Base-by-base conservation (phyloP, 495 filamentous ascomycete genomes). In the Penicillium argentinense region DNA sequence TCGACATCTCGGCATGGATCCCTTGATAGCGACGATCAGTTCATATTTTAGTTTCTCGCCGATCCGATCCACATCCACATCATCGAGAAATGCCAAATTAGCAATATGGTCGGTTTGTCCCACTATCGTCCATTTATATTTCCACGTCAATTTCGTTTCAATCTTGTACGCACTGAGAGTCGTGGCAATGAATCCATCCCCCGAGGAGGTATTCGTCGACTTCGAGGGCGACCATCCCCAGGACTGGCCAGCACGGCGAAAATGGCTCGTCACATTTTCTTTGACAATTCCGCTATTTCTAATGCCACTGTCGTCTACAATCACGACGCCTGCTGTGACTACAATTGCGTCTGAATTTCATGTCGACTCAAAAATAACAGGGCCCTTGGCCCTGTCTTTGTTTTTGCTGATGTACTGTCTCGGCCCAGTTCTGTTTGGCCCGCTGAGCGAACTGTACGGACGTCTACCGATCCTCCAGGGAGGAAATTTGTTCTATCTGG, bases 401-500 rank as follows among this genome's bases (percentile, higher is more conserved):
- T 77, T 69, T 50, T 49, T 80, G 14, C 61, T 80, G 0, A 73
- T 64, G 6, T 66, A 66, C 28, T 74, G 60, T 24, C 48, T 73
- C 39, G 72, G 72, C 1, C 78, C 77, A 0, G 56, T 81, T 5
- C 59, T 83, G 40, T 66, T 81, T 22, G 79, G 74, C 1, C 83
- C 82, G 1, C 67, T 83, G 4, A 75, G 71, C 23, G 83, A 86
- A 56, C 49, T 85, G 14, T 83, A 76, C 50, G 83, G 83, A 12
- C 67, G 82, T 27, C 62, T 74, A 7, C 51, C 63, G 5, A 63
- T 84, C 7, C 55, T 82, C 14, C 78, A 81, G 47, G 29, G 68
- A 2, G 59, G 69, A 3, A 83, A 76, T 54, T 39, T 79, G 1
- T 46, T 78, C 41, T 85, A 74, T 57, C 49, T 84, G 1, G 56